These are phyloP conservation scores for Stereocaulon alpinum DNA, from an alignment of 495 filamentous ascomycete genomes.

Conservation along the genomic window DNA sequence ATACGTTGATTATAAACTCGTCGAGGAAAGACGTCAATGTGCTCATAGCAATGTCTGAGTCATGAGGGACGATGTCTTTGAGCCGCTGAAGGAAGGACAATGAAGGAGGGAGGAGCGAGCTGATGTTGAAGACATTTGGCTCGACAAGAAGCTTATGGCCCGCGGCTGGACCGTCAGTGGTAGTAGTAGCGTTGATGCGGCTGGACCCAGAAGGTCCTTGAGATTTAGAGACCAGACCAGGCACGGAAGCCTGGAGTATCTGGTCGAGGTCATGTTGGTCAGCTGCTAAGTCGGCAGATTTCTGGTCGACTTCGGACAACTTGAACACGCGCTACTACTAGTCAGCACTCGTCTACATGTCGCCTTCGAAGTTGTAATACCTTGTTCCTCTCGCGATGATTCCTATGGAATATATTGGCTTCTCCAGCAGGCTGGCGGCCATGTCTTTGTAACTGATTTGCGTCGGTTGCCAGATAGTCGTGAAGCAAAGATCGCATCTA, in stretches of 20 bases:
- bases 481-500: slow-evolving; percentile 87
- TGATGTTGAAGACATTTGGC: slow-evolving; percentile 97
- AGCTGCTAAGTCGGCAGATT: slow-evolving; percentile 57
- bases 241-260: slow-evolving; percentile 83
- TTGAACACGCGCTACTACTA: slow-evolving; percentile 65
- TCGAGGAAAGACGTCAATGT: slow-evolving; percentile 93
- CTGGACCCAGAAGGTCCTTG: slow-evolving; percentile 36
- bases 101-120: slow-evolving; percentile 83
- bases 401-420: slow-evolving; percentile 48
- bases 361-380: slow-evolving; percentile 22
- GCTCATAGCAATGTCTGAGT: slow-evolving; percentile 71
- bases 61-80: slow-evolving; percentile 80
- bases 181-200: slow-evolving; percentile 23
- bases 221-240: slow-evolving; percentile 77
- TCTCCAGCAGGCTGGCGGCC: slow-evolving; percentile 38
- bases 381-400: slow-evolving; percentile 58
- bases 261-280: slow-evolving; percentile 85
- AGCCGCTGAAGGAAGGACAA: slow-evolving; percentile 83
- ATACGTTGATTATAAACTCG: slow-evolving; percentile 96
- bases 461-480: slow-evolving; percentile 94
- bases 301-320: slow-evolving; percentile 70
- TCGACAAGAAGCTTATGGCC: slow-evolving; percentile 84
- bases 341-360: slow-evolving; percentile 21
- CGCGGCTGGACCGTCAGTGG: slow-evolving; percentile 47
- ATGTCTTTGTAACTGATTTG: slow-evolving; percentile 46